Base-by-base conservation (phyloP, 2,329 filamentous ascomycete species). In the Chaetomium globosum region DNA sequence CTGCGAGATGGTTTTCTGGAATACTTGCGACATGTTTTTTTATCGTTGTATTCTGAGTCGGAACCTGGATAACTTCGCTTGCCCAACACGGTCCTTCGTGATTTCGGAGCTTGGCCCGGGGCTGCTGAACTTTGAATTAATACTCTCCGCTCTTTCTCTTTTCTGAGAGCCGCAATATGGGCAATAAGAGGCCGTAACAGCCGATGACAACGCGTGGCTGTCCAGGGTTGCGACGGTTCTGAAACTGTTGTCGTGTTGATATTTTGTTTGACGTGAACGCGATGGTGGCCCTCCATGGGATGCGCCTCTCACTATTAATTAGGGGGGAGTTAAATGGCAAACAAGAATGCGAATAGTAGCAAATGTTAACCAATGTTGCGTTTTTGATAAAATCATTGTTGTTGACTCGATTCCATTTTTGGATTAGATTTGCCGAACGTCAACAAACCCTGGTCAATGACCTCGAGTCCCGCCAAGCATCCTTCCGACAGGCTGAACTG, bases 101-200 rank as follows among this genome's bases (percentile, higher is more conserved):
- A 19, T 8, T 28, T 65, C 9, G 28, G 46, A 5, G 51, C 26
- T 1, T 61, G 52, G 10, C 43, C 56, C 1, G 21, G 39, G 0
- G 56, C 48, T 3, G 63, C 51, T 16, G 60, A 58, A 28, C 36
- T n/a, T 28, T 54, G 23, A 54, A 30, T 52, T 58, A 63, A 23
- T 9, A 19, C 43, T 31, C 58, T 69, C 67, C 53, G 75, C 67
- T 58, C 71, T 48, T 59, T 70, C 10, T 79, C 72, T 52, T 76
- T 78, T 43, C 77, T 76, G 6, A 83, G 71, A 2, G 75, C 71
- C n/a, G 74, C 70, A 28, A 83, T 69, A 10, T 81, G 78, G 8
- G 79, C 76, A 33, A 82, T 76, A 0, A 84, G 71, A 39, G 82
- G 81, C 3, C 81, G 80, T 21, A 84, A 75, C 6, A 83, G 71